Evolutionary conservation across 305 asterid species (phyloP).

Genomic region (Rubia occidens): DNA sequence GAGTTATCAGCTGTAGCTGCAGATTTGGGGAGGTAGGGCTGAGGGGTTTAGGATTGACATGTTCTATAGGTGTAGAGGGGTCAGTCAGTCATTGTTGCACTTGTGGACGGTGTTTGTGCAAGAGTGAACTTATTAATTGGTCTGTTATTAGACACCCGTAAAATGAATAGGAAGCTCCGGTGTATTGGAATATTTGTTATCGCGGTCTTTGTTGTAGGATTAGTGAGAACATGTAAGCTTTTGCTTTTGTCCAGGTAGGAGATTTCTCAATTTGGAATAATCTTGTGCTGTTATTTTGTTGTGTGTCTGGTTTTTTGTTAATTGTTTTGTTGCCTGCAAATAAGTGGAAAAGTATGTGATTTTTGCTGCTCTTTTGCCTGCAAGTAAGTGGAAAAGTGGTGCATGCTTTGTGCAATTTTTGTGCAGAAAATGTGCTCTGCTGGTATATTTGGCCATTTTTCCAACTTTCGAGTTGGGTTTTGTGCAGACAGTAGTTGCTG

Average conservation of each 20-base stretch:
- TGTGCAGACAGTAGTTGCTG: neutral
- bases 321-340: neutral
- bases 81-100: slow-evolving; percentile 8
- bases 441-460: too few relatives aligned
- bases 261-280: neutral
- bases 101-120: slow-evolving; percentile 7
- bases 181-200: neutral
- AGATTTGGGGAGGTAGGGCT: neutral
- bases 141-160: slow-evolving; percentile 8
- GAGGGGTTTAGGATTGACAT: slow-evolving; percentile 7
- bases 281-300: neutral
- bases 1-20: slow-evolving; percentile 10
- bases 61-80: neutral
- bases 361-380: neutral
- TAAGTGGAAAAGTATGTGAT: too few relatives aligned
- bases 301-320: neutral
- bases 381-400: neutral
- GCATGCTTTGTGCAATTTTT: neutral
- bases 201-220: neutral
- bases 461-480: neutral
- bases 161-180: neutral
- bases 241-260: neutral
- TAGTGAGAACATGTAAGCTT: slow-evolving; percentile 3
- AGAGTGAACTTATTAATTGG: slow-evolving; percentile 6
- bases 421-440: too few relatives aligned